Conservation (phyloP, 2,329 filamentous ascomycete genomes). For the Diaporthe sp. region DNA sequence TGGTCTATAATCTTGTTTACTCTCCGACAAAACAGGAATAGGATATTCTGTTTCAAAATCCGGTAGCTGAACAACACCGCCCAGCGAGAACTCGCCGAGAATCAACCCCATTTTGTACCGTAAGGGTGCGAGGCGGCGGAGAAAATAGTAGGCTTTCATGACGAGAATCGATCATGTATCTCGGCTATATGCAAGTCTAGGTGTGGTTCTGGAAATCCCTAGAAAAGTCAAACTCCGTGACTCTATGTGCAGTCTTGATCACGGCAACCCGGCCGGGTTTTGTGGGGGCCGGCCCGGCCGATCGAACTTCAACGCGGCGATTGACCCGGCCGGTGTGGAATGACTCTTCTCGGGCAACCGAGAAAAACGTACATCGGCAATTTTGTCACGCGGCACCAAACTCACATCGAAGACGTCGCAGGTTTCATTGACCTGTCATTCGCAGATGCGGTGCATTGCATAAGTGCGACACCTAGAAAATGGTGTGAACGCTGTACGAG, state of each 20-base stretch:
- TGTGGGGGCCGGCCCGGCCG: conserved; percentile 8
- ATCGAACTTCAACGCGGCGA: neutral
- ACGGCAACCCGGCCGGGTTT: neutral
- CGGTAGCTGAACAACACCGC: neutral
- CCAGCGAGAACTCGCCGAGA: neutral
- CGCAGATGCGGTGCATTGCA: neutral
- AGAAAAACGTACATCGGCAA: neutral
- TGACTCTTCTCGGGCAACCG: neutral
- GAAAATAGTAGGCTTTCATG: too few relatives aligned
- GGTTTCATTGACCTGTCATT: neutral
- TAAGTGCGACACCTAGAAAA: neutral
- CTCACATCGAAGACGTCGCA: neutral
- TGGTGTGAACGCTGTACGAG: neutral
- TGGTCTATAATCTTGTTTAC: neutral
- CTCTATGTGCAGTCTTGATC: neutral
- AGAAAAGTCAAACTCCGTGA: too few relatives aligned
- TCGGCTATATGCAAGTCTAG: too few relatives aligned
- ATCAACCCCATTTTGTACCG: neutral
- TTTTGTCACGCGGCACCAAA: neutral
- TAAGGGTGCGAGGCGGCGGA: too few relatives aligned
- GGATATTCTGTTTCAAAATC: too few relatives aligned
- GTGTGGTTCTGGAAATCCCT: neutral
- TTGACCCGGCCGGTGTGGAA: neutral
- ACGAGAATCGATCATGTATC: neutral
- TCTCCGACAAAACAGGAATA: neutral